Evolutionary conservation across 2,329 filamentous ascomycete genomes (phyloP).

Genomic region (Zymoseptoria ardabiliae): DNA sequence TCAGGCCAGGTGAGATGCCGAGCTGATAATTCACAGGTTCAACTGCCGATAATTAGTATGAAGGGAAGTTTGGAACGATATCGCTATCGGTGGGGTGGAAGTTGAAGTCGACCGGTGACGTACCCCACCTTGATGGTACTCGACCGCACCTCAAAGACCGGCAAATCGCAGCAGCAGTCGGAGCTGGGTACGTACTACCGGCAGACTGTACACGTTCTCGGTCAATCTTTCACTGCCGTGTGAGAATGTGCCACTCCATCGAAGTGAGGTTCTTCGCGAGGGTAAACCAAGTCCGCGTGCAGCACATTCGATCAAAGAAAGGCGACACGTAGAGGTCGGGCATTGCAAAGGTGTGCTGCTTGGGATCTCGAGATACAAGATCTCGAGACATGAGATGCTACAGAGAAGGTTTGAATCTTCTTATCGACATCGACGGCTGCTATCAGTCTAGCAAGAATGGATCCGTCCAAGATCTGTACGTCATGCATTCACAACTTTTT

Average conservation of each 20-base stretch:
- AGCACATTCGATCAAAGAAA: too few species aligned
- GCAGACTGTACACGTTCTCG: too few species aligned
- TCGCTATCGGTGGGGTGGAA: neutral
- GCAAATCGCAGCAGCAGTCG: neutral
- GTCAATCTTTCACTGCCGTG: too few species aligned
- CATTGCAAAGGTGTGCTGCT: too few species aligned
- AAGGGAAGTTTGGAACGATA: neutral
- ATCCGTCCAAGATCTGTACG: neutral
- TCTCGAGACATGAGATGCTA: too few species aligned
- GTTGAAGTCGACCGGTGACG: conserved; percentile 1
- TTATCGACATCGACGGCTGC: neutral
- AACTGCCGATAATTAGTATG: neutral
- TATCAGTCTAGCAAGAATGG: neutral
- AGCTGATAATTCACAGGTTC: neutral
- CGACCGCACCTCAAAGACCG: neutral
- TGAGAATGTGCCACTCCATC: too few species aligned
- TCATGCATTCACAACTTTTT: neutral
- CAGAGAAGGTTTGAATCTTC: too few species aligned
- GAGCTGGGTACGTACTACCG: neutral
- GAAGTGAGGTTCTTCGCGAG: too few species aligned
- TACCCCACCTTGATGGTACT: conserved; percentile 1
- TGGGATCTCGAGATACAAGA: too few species aligned
- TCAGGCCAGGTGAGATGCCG: neutral
- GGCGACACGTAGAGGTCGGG: too few species aligned
- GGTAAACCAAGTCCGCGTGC: too few species aligned